Conservation (phyloP, 2,329 filamentous ascomycete genomes). For the Didymella pomorum region DNA sequence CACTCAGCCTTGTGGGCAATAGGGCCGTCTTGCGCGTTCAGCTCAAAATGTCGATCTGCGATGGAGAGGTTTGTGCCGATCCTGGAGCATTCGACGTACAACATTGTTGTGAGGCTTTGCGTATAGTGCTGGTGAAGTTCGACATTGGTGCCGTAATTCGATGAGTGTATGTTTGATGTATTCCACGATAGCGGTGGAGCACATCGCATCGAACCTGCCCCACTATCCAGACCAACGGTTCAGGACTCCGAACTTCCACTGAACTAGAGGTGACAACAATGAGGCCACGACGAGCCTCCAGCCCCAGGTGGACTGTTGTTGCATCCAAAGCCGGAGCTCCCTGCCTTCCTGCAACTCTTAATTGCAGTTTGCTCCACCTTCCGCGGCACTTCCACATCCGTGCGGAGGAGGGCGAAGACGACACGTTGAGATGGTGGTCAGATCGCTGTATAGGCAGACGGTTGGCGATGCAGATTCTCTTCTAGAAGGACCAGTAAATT, state of each 20-base stretch:
- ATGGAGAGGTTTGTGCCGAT: slow-evolving; percentile 1
- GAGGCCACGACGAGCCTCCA: slow-evolving; percentile 12
- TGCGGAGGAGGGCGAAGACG: neutral
- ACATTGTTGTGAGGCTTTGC: neutral
- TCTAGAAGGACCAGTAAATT: slow-evolving; percentile 1
- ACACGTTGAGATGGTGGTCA: neutral
- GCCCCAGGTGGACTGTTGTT: slow-evolving; percentile 16
- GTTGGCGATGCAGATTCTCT: neutral
- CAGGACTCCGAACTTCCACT: slow-evolving; percentile 1
- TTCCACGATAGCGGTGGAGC: slow-evolving; percentile 21
- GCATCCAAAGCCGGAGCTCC: slow-evolving; percentile 5
- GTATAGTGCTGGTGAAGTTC: neutral
- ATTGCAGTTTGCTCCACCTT: slow-evolving; percentile 11
- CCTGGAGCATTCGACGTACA: neutral
- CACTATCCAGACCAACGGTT: slow-evolving; percentile 9
- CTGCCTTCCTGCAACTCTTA: slow-evolving; percentile 2
- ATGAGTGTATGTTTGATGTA: slow-evolving; percentile 13
- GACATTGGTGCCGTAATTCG: slow-evolving; percentile 17
- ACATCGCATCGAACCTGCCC: slow-evolving; percentile 6
- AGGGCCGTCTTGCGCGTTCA: neutral
- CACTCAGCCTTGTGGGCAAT: slow-evolving; percentile 1
- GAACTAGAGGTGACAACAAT: slow-evolving; percentile 1
- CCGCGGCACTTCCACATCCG: slow-evolving; percentile 11
- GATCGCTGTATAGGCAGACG: neutral
- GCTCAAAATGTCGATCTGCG: neutral